A percentile compares a stretch with the other conserved stretches of the same genome.
phyloP scores from a whole-genome alignment of 495 filamentous ascomycete genomes.

The Aspergillus biplanus region DNA sequence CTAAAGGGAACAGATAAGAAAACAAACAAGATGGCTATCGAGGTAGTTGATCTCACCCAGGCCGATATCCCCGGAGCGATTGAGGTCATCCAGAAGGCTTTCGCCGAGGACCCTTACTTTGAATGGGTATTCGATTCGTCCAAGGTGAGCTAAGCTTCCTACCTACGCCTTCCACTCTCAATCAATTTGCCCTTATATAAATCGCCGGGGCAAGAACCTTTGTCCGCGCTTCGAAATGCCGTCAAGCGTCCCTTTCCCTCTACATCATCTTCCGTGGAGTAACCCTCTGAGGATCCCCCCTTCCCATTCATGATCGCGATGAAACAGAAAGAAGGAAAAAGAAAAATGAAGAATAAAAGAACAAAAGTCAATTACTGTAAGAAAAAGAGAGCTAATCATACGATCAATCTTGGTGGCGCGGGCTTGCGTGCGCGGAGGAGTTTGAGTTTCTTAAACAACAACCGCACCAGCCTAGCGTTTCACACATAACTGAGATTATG shows the following conservation, averaged over 20 bases:
- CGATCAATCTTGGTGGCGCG: not conserved
- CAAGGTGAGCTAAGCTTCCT: constrained; percentile 43
- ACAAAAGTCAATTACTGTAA: too few species aligned
- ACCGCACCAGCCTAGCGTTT: constrained; percentile 2
- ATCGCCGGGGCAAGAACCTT: too few species aligned
- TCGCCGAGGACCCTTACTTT: constrained; percentile 70
- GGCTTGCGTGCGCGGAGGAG: not conserved
- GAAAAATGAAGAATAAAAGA: not conserved
- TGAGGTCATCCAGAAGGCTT: constrained; percentile 59
- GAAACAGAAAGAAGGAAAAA: not conserved
- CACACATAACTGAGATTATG: not conserved
- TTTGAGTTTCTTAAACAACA: too few species aligned
- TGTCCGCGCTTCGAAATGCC: too few species aligned
- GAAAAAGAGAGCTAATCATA: constrained; percentile 8
- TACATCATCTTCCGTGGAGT: too few species aligned
- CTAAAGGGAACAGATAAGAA: too few species aligned
- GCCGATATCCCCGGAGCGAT: constrained; percentile 64
- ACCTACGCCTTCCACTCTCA: not conserved
- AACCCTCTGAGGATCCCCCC: too few species aligned
- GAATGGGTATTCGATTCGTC: constrained; percentile 60
- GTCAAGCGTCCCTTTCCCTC: too few species aligned
- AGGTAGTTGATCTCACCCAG: constrained; percentile 57
- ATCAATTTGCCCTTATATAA: not conserved
- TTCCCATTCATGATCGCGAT: not conserved
- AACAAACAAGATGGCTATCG: constrained; percentile 51